Conservation (phyloP, 225 moss, liverwort and hornwort species). For the Physcomitrellopsis africana region DNA sequence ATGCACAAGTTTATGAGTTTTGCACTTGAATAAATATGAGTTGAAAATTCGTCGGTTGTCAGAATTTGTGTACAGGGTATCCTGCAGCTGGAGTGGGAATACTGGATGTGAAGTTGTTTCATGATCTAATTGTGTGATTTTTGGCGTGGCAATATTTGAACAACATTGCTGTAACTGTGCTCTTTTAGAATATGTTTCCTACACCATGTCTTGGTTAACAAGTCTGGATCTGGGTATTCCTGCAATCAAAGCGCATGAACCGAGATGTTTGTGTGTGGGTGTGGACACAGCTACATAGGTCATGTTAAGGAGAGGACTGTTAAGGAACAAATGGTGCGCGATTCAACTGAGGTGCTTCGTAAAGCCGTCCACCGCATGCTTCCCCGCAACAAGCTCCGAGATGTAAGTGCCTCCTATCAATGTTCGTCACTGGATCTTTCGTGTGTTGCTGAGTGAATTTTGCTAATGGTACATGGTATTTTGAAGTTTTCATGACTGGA, state of each 20-base stretch:
- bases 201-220: too few species aligned
- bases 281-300: constrained; percentile 78
- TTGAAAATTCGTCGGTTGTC: not conserved
- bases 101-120: too few species aligned
- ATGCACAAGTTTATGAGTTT: constrained; percentile 11
- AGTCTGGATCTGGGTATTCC: too few species aligned
- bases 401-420: constrained; percentile 57
- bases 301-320: constrained; percentile 96
- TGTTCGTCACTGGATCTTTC: not conserved
- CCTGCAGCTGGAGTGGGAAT: too few species aligned
- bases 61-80: too few species aligned
- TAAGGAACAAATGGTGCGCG: constrained; percentile 92
- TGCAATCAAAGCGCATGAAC: not conserved
- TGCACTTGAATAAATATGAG: not conserved
- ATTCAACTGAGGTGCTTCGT: constrained; percentile 91
- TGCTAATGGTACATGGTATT: not conserved
- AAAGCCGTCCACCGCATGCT: constrained; percentile 98
- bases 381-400: constrained; percentile 92
- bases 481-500: not conserved
- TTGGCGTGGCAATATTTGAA: too few species aligned
- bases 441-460: not conserved
- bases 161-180: too few species aligned
- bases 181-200: too few species aligned
- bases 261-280: constrained; percentile 15
- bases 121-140: too few species aligned